A percentile compares a stretch with the other conserved stretches of the same genome.
Evolutionary conservation across 108 stramenopile species (phyloP).

Genomic region (Poteriospumella lacustris): DNA sequence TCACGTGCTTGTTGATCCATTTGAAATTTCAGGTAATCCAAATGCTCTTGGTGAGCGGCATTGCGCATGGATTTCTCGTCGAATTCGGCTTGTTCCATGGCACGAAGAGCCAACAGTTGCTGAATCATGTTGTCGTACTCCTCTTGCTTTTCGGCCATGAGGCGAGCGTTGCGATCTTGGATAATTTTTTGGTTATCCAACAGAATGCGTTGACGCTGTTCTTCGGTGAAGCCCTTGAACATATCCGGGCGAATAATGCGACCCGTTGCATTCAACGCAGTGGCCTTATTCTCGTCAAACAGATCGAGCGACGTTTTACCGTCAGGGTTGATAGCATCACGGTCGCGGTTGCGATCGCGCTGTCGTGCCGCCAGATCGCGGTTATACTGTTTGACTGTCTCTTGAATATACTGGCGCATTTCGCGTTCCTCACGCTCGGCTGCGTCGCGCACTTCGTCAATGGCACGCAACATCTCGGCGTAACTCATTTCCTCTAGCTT

Average conservation of each 20-base stretch:
- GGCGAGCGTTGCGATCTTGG: background rate
- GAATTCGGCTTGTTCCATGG: conserved; percentile 14
- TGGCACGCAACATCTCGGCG: conserved; percentile 12
- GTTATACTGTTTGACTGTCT: background rate
- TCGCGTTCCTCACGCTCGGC: background rate
- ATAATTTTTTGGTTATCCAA: conserved; percentile 1
- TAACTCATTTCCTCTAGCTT: conserved; percentile 10
- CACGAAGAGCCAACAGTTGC: background rate
- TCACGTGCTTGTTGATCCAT: background rate
- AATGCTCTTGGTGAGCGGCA: background rate
- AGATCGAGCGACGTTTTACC: background rate
- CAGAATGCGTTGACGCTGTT: background rate
- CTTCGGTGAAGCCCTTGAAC: conserved; percentile 18
- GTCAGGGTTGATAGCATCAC: background rate
- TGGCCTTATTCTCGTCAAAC: background rate
- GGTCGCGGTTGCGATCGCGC: background rate
- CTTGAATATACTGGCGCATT: background rate
- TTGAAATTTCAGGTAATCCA: background rate
- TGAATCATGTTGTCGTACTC: background rate
- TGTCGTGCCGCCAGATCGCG: background rate
- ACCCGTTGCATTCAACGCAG: background rate
- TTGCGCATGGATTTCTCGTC: background rate
- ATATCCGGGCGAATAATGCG: conserved; percentile 15
- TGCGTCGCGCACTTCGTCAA: background rate
- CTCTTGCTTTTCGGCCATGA: background rate